Percentiles rank a stretch among this genome's conserved stretches.
These are phyloP conservation scores for Fistulina hepatica DNA, from an alignment of 1,284 basidiomycete genomes.

Conservation along the genomic window DNA sequence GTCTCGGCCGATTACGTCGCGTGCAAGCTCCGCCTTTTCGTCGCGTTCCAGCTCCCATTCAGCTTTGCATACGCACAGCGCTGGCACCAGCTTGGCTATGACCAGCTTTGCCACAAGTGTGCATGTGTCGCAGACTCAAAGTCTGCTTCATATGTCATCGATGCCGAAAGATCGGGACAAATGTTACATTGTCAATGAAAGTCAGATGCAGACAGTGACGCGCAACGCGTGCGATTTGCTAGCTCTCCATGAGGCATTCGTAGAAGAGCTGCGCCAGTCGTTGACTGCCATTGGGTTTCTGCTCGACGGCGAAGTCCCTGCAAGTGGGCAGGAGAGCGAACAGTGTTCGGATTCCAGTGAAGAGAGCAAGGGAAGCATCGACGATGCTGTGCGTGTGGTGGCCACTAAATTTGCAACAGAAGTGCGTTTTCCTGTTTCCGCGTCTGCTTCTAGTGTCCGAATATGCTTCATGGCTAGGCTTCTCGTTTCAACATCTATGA, in stretches of 20 bases:
- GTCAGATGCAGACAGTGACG: slow-evolving; percentile 46
- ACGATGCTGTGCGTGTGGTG: slow-evolving; percentile 43
- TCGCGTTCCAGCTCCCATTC: slow-evolving; percentile 30
- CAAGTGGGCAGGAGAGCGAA: no score
- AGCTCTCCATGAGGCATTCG: slow-evolving; percentile 61
- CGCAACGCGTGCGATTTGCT: slow-evolving; percentile 72
- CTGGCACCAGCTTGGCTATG: slow-evolving; percentile 19
- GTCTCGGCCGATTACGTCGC: slow-evolving; percentile 25
- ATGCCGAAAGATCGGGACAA: slow-evolving; percentile 29
- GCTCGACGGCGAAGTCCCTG: slow-evolving; percentile 23
- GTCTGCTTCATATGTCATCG: slow-evolving; percentile 8
- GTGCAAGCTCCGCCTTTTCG: slow-evolving; percentile 32
- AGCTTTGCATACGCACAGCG: slow-evolving; percentile 20
- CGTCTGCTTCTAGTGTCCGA: background rate
- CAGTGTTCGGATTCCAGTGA: slow-evolving; percentile 17
- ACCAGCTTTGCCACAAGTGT: slow-evolving; percentile 8
- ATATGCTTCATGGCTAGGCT: slow-evolving; percentile 35
- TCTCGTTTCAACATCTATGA: slow-evolving; percentile 70
- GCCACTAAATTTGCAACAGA: slow-evolving; percentile 57
- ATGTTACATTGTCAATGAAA: slow-evolving; percentile 41
- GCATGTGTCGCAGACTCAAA: no score
- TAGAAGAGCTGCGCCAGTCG: slow-evolving; percentile 46
- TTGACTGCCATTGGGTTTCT: slow-evolving; percentile 42
- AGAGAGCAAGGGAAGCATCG: slow-evolving; percentile 23
- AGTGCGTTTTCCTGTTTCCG: slow-evolving; percentile 30